Evolutionary conservation across 2,329 filamentous ascomycete genomes (phyloP).

Genomic region (Gliomastix tumulicola): DNA sequence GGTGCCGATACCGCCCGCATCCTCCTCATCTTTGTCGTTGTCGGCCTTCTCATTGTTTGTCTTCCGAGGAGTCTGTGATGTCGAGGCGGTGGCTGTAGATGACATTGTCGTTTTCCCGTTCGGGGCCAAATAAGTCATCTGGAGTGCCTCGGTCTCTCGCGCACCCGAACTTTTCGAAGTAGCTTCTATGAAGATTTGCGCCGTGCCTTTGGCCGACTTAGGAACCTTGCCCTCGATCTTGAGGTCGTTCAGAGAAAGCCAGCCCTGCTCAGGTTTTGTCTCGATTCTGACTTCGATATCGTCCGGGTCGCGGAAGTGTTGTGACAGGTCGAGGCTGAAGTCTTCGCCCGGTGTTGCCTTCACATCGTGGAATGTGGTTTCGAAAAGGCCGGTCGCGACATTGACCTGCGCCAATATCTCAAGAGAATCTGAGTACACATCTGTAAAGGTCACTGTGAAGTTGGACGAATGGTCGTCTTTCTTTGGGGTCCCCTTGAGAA

Average conservation of each 20-base stretch:
- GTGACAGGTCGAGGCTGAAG: slow-evolving; percentile 33
- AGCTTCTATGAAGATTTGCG: slow-evolving; percentile 22
- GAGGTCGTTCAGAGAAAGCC: slow-evolving; percentile 32
- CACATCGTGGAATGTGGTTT: slow-evolving; percentile 28
- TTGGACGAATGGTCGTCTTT: slow-evolving; percentile 50
- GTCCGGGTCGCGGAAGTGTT: slow-evolving; percentile 30
- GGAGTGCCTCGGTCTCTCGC: slow-evolving; percentile 27
- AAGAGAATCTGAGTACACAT: slow-evolving; percentile 52
- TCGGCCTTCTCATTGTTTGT: slow-evolving; percentile 6
- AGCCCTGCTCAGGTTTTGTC: slow-evolving; percentile 26
- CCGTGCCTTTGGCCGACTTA: slow-evolving; percentile 18
- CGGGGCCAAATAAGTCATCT: slow-evolving; percentile 22
- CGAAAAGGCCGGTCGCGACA: slow-evolving; percentile 30
- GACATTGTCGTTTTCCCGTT: slow-evolving; percentile 13
- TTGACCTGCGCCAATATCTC: slow-evolving; percentile 40
- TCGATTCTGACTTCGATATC: slow-evolving; percentile 28
- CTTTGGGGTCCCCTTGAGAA: slow-evolving; percentile 58
- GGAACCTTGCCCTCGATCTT: slow-evolving; percentile 34
- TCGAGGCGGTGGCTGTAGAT: slow-evolving; percentile 12
- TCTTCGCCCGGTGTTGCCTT: slow-evolving; percentile 29
- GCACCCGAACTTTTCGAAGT: slow-evolving; percentile 21
- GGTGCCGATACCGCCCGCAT: slow-evolving; percentile 14
- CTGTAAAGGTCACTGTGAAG: slow-evolving; percentile 54
- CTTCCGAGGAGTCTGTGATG: slow-evolving; percentile 13
- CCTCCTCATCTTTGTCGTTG: slow-evolving; percentile 3